phyloP scores from a whole-genome alignment of 768 basidiomycete species.

The Bullera alba region DNA sequence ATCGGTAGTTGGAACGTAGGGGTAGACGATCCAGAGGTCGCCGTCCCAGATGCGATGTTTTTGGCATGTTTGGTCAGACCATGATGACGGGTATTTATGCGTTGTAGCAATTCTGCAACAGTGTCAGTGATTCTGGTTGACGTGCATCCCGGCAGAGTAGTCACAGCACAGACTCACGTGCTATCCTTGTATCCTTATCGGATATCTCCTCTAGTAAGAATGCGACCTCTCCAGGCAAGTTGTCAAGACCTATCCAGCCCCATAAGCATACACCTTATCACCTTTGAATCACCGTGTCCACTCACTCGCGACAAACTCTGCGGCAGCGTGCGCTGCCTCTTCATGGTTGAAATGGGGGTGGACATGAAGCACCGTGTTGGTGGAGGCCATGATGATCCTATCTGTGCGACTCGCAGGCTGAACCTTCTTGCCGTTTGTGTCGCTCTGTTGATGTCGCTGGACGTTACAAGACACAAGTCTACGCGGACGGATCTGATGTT shows the following conservation, averaged over 20 bases:
- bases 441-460: too few species aligned
- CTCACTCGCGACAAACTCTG: slow-evolving; percentile 33
- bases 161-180: slow-evolving; percentile 19
- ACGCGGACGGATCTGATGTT: too few species aligned
- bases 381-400: background rate
- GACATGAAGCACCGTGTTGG: slow-evolving; percentile 17
- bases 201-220: slow-evolving; percentile 42
- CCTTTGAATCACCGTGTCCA: background rate
- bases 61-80: slow-evolving; percentile 26
- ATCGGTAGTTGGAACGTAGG: slow-evolving; percentile 20
- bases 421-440: too few species aligned
- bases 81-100: slow-evolving; percentile 31
- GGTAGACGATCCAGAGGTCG: slow-evolving; percentile 2
- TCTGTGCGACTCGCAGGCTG: too few species aligned
- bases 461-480: too few species aligned
- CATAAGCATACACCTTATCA: background rate
- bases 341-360: slow-evolving; percentile 30
- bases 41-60: background rate
- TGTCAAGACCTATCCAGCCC: slow-evolving; percentile 34
- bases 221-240: slow-evolving; percentile 36
- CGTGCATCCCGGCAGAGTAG: background rate
- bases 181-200: slow-evolving; percentile 36
- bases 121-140: background rate
- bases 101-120: slow-evolving; percentile 19
- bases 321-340: slow-evolving; percentile 38